phyloP scores from a whole-genome alignment of 2,329 filamentous ascomycete species.

The Epichloe coenophiala region DNA sequence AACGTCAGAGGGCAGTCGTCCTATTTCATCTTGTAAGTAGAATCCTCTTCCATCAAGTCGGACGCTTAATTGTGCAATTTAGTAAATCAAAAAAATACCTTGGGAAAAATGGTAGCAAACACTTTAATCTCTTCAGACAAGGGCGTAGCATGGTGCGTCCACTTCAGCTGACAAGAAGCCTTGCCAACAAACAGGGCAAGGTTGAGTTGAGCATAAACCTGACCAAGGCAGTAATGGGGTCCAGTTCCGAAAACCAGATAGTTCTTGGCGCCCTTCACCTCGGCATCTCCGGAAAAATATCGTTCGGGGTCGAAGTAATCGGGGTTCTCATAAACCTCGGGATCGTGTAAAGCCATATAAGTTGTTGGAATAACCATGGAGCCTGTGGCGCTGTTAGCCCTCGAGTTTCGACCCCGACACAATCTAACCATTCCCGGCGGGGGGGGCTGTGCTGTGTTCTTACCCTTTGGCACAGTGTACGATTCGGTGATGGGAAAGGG shows the following conservation, averaged over 20 bases:
- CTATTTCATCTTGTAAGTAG: conserved; percentile 25
- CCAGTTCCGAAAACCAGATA: conserved; percentile 93
- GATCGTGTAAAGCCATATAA: conserved; percentile 82
- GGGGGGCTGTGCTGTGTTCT: conserved; percentile 8
- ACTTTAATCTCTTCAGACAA: conserved; percentile 91
- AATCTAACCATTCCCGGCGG: not conserved
- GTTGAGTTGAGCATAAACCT: conserved; percentile 82
- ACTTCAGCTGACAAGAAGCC: conserved; percentile 75
- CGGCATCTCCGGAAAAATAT: conserved; percentile 81
- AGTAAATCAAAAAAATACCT: conserved; percentile 42
- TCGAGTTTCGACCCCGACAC: not conserved
- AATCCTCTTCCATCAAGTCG: not conserved
- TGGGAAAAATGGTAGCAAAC: conserved; percentile 95
- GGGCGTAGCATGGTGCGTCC: conserved; percentile 77
- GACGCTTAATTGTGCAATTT: too few relatives aligned
- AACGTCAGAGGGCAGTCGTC: conserved; percentile 77
- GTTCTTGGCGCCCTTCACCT: conserved; percentile 80
- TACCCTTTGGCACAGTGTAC: conserved; percentile 86
- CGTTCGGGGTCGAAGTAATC: conserved; percentile 83
- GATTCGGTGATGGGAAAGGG: conserved; percentile 75
- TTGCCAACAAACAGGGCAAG: conserved; percentile 83
- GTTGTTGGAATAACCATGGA: conserved; percentile 91
- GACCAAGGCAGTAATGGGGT: conserved; percentile 91
- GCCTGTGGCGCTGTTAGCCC: conserved; percentile 27
- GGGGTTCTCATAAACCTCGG: conserved; percentile 81